A percentile compares a stretch with the other conserved stretches of the same genome.
These are phyloP conservation scores for Rhodotorula sp. DNA, from an alignment of 1,284 basidiomycete genomes.

Conservation along the genomic window DNA sequence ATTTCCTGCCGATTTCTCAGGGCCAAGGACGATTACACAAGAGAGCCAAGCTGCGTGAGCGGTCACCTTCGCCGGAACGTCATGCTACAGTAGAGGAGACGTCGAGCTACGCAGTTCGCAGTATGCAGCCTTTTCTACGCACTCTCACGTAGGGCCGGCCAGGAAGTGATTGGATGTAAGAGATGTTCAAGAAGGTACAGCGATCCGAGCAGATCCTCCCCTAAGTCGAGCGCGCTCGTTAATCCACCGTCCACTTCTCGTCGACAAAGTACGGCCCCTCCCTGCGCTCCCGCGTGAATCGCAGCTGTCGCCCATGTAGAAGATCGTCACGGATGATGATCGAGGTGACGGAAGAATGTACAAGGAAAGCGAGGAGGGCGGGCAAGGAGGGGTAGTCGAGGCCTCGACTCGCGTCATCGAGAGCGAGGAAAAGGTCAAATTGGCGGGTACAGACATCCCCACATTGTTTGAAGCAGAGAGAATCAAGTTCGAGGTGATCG, in stretches of 20 bases:
- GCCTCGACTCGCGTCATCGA: not conserved
- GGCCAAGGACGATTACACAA: no score
- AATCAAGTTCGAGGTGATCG: no score
- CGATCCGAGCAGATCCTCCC: not conserved
- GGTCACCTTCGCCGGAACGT: no score
- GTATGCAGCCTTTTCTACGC: no score
- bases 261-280: not conserved
- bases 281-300: not conserved
- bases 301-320: not conserved
- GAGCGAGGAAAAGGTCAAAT: not conserved
- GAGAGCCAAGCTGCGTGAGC: no score
- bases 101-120: no score
- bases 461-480: no score
- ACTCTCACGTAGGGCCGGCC: no score
- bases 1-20: no score
- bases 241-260: not conserved
- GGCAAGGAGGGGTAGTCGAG: not conserved
- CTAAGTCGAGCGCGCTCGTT: not conserved
- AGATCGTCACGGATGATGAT: not conserved
- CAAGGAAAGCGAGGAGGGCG: not conserved
- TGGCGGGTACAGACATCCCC: not conserved
- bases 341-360: not conserved
- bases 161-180: no score
- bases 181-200: not conserved
- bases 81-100: no score